phyloP scores from a whole-genome alignment of 2,329 filamentous ascomycete species.

The Parastagonospora nodorum region DNA sequence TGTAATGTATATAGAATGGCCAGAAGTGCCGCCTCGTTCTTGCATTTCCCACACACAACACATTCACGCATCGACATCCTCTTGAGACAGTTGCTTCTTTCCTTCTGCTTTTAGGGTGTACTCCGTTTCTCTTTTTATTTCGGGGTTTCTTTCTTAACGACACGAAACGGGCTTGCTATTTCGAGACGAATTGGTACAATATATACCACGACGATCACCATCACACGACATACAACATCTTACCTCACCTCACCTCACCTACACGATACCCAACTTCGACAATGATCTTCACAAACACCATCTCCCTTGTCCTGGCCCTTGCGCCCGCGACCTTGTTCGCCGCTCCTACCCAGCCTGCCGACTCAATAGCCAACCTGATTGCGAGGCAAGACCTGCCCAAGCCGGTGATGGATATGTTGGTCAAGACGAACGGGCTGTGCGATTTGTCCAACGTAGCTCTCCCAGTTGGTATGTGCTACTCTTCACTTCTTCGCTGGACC shows the following conservation, averaged over 20 bases:
- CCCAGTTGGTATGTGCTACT: constrained; percentile 34
- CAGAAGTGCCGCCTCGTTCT: background rate
- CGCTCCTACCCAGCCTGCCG: constrained; percentile 32
- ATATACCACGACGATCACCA: background rate
- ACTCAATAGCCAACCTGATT: constrained; percentile 27
- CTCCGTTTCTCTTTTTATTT: background rate
- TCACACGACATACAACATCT: constrained; percentile 10
- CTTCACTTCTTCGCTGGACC: background rate
- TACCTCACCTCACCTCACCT: background rate
- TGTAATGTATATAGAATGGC: background rate
- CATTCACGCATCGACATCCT: too few relatives aligned
- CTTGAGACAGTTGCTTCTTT: too few relatives aligned
- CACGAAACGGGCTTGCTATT: background rate
- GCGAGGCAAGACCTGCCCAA: constrained; percentile 22
- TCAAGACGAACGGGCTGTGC: constrained; percentile 27
- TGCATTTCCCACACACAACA: background rate
- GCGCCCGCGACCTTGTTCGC: constrained; percentile 41
- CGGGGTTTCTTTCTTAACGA: background rate
- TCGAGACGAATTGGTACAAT: background rate
- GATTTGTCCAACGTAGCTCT: constrained; percentile 38
- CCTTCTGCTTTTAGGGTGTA: background rate
- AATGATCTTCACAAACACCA: constrained; percentile 43
- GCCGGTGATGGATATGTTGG: constrained; percentile 21
- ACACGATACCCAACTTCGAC: constrained; percentile 4
- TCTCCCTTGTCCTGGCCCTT: constrained; percentile 41